Conservation (phyloP, 2,329 filamentous ascomycete genomes). For the Diaporthe humulicola region DNA sequence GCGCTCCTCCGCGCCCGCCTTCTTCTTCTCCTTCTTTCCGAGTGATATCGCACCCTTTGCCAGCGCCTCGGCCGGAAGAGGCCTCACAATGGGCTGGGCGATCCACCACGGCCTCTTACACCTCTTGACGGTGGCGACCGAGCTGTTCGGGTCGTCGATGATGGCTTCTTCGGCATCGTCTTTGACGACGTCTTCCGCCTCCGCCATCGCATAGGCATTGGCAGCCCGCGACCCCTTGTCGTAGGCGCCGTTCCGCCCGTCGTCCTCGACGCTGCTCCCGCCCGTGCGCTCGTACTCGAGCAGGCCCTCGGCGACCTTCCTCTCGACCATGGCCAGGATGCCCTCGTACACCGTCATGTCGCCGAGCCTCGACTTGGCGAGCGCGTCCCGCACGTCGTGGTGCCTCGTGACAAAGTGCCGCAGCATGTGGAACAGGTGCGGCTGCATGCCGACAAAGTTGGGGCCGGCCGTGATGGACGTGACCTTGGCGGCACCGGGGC, state of each 20-base stretch:
- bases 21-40: slow-evolving; percentile 75
- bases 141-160: slow-evolving; percentile 67
- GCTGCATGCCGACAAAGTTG: slow-evolving; percentile 86
- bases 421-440: slow-evolving; percentile 93
- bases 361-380: slow-evolving; percentile 77
- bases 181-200: slow-evolving; percentile 25
- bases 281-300: slow-evolving; percentile 72
- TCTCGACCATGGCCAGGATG: slow-evolving; percentile 81
- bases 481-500: slow-evolving; percentile 48
- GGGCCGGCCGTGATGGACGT: slow-evolving; percentile 49
- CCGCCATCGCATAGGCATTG: background rate
- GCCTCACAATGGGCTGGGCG: slow-evolving; percentile 87
- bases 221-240: slow-evolving; percentile 47
- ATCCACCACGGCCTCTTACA: slow-evolving; percentile 92
- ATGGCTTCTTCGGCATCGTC: slow-evolving; percentile 52
- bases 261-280: slow-evolving; percentile 60
- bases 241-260: slow-evolving; percentile 37
- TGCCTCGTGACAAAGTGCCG: slow-evolving; percentile 84
- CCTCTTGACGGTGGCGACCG: slow-evolving; percentile 75
- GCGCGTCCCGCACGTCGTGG: slow-evolving; percentile 86
- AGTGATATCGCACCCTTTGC: slow-evolving; percentile 82
- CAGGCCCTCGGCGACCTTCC: slow-evolving; percentile 79
- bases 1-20: slow-evolving; percentile 37
- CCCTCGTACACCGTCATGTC: slow-evolving; percentile 84
- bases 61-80: slow-evolving; percentile 88